Base-by-base conservation (phyloP, 768 basidiomycete species). In the Lactarius pseudohatsudake region DNA sequence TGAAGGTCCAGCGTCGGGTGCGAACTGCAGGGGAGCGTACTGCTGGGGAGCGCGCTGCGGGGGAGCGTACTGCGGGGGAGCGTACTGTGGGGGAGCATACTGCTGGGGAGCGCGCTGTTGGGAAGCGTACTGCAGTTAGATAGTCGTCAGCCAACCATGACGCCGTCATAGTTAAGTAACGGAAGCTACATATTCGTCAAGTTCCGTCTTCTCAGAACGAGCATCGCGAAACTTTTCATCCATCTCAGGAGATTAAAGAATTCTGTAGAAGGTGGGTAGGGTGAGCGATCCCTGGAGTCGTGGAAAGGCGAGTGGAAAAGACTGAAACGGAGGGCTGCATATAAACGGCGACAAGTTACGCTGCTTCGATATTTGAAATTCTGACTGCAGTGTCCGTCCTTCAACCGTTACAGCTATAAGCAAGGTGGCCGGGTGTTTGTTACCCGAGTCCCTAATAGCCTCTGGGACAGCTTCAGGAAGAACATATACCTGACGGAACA, bases 121-220 rank as follows among this genome's bases (percentile, higher is more conserved):
- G 22, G n/a, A 4, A 26, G 47, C 11, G 22, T 13, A 50, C 47
- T 50, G 22, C 22, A 50, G 47, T 50, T 22, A 22, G 22, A 50
- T 5, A 13, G 22, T 56, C 4, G 26, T 66, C 26, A 57, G 57
- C 34, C 28, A 34, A 11, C 15, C 3, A 4, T 22, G 32, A 26
- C 41, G 15, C 20, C 16, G 32, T 4, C 15, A 8, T 36, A 18
- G 30, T 2, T 50, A 57, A 9, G 22, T 30, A 61, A 15, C 34
- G 4, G 38, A 38, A 62, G 56, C 6, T 30, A 66, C 65, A n/a
- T 62, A 28, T 62, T 43, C 65, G 15, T 26, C 45, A 7, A 58
- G 38, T 43, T 40, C 47, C 18, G 8, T 9, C 30, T 66, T 66
- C 30, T 62, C 65, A 13, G 18, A 20, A 22, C 45, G 38, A 26